Percentiles rank a stretch among this genome's conserved stretches.
Conservation (phyloP, 106 monocot species). For the Acorus calamus region DNA sequence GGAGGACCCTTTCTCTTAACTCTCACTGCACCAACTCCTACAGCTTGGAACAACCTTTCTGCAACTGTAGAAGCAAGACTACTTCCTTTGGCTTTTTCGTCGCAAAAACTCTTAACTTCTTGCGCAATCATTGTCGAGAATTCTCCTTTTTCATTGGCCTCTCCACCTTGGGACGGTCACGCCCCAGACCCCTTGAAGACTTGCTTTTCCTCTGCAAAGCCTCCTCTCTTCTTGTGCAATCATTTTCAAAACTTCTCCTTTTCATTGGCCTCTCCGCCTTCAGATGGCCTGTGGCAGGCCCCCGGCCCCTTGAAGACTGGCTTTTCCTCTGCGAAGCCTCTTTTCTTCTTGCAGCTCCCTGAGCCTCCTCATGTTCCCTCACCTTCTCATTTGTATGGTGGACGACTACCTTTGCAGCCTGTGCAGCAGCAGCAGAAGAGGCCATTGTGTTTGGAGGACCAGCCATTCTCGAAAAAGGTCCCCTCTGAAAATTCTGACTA, state of each 20-base stretch:
- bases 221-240: conserved; percentile 34
- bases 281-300: no score
- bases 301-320: background rate
- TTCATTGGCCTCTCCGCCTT: background rate
- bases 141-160: conserved; percentile 12
- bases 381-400: conserved; percentile 43
- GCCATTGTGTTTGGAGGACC: conserved; percentile 42
- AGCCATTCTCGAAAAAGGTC: conserved; percentile 36
- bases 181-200: background rate
- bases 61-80: conserved; percentile 77
- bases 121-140: conserved; percentile 13
- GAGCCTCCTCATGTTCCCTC: conserved; percentile 48
- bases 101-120: conserved; percentile 50
- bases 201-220: conserved; percentile 15
- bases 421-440: conserved; percentile 44
- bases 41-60: conserved; percentile 68
- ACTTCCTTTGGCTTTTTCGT: conserved; percentile 75
- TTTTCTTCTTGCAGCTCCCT: conserved; percentile 37
- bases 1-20: conserved; percentile 31
- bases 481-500: conserved; percentile 37
- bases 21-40: conserved; percentile 73
- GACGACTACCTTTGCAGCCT: conserved; percentile 49
- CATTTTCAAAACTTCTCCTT: conserved; percentile 18
- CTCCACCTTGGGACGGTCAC: no score
- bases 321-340: conserved; percentile 21